These are phyloP conservation scores for Diutina catenulata DNA, from an alignment of 1,139 yeast species.

Conservation along the genomic window DNA sequence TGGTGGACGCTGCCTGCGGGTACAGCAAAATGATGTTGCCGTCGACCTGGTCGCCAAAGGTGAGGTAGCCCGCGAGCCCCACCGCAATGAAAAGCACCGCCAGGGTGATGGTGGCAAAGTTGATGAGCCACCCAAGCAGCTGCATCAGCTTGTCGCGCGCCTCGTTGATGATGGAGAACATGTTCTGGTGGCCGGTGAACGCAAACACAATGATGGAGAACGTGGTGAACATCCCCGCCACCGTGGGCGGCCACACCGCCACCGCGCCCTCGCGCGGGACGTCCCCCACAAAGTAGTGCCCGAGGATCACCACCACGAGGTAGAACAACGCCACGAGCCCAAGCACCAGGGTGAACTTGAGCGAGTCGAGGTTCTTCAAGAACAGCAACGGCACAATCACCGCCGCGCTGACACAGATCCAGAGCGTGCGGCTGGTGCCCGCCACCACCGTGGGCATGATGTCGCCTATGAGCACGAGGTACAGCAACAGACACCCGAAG, in stretches of 20 bases:
- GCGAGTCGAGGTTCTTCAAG: constrained; percentile 31
- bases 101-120: constrained; percentile 36
- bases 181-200: constrained; percentile 12
- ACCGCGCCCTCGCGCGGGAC: background rate
- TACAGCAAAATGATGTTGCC: constrained; percentile 78
- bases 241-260: constrained; percentile 42
- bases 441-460: constrained; percentile 30
- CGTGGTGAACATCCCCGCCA: constrained; percentile 54
- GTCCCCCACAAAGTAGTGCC: constrained; percentile 21
- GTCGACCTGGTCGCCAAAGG: constrained; percentile 30
- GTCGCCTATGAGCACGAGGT: constrained; percentile 18
- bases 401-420: constrained; percentile 25
- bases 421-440: constrained; percentile 18
- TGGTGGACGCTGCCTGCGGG: constrained; percentile 35
- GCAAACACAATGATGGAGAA: constrained; percentile 19
- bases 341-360: constrained; percentile 31
- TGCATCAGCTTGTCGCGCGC: constrained; percentile 42
- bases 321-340: constrained; percentile 31
- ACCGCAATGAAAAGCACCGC: constrained; percentile 24
- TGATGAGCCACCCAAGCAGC: constrained; percentile 41
- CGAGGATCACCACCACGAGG: constrained; percentile 25
- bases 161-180: constrained; percentile 17
- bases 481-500: constrained; percentile 11
- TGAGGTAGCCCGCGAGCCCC: constrained; percentile 32
- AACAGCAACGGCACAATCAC: constrained; percentile 32